phyloP scores from a whole-genome alignment of 148 eudicot genomes.

The Polygonum aviculare region DNA sequence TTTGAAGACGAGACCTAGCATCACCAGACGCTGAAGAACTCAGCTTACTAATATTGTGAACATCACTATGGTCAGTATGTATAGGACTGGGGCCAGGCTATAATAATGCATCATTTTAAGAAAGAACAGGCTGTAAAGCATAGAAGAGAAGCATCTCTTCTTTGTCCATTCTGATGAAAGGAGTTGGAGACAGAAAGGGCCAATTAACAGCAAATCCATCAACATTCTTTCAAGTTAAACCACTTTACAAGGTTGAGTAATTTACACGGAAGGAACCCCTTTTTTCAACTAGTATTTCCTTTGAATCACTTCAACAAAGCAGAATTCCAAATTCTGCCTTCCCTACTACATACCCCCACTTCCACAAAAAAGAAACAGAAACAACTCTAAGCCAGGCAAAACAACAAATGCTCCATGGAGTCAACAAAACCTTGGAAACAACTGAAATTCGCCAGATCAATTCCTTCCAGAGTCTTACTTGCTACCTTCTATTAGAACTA shows the following conservation, averaged over 20 bases:
- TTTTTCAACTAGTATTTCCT: neutral
- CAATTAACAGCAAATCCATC: neutral
- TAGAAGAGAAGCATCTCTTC: neutral
- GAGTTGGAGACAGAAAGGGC: neutral
- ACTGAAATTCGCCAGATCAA: neutral
- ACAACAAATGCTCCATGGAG: neutral
- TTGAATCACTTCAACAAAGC: neutral
- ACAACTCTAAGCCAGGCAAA: neutral
- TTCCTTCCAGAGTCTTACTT: neutral
- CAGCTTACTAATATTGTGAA: neutral
- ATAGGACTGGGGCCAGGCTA: too few relatives aligned
- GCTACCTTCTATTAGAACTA: neutral
- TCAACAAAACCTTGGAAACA: neutral
- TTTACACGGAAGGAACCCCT: neutral
- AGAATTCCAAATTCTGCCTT: neutral
- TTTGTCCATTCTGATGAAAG: neutral
- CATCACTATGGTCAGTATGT: neutral
- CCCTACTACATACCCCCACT: neutral
- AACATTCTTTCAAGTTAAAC: neutral
- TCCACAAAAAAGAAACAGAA: neutral
- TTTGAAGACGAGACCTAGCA: neutral
- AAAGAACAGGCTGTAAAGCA: neutral
- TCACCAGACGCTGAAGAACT: neutral
- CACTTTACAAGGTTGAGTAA: neutral
- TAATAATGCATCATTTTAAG: neutral